Conservation (phyloP, 2,329 filamentous ascomycete genomes). For the Microsporum canis region DNA sequence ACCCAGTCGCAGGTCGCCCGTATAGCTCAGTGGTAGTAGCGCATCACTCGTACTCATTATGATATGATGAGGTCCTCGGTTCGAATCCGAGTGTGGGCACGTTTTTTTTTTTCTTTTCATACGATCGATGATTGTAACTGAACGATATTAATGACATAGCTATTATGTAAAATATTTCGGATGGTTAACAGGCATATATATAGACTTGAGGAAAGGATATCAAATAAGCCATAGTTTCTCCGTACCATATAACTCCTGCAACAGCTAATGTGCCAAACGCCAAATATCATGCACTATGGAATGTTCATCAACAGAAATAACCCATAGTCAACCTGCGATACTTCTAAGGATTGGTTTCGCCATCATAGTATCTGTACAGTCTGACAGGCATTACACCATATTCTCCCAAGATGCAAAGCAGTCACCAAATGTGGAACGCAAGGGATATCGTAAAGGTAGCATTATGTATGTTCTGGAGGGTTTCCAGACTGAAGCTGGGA, state of each 20-base stretch:
- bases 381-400: too few relatives aligned
- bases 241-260: background rate
- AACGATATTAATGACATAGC: too few relatives aligned
- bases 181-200: background rate
- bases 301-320: background rate
- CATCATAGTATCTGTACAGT: background rate
- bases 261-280: background rate
- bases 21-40: constrained; percentile 5
- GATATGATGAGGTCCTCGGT: constrained; percentile 1
- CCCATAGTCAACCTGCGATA: background rate
- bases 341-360: background rate
- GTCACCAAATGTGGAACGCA: too few relatives aligned
- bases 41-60: constrained; percentile 1
- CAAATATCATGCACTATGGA: background rate
- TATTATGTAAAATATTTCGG: too few relatives aligned
- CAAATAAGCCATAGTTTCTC: background rate
- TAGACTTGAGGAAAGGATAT: background rate
- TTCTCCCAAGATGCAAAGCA: too few relatives aligned
- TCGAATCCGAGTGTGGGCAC: background rate
- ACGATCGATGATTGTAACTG: background rate
- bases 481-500: too few relatives aligned
- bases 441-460: background rate
- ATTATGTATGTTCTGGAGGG: background rate
- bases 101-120: background rate
- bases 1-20: background rate